A percentile compares a stretch with the other conserved stretches of the same genome.
Conservation (phyloP, 371 early-diverging fungal species). For the Mucor indicus region DNA sequence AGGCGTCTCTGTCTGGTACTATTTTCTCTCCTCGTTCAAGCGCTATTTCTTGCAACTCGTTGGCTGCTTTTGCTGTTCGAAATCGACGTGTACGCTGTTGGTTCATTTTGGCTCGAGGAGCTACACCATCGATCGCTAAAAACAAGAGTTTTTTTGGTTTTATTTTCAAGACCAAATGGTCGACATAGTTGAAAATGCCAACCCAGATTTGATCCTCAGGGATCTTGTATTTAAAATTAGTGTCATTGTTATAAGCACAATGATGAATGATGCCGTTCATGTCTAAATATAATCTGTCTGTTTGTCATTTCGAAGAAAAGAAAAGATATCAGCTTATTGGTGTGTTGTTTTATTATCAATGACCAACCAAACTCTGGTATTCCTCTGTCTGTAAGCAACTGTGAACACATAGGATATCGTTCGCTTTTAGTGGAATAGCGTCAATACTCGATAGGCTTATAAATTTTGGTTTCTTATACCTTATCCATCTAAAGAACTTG, state of each 20-base stretch:
- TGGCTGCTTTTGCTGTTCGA: slow-evolving; percentile 80
- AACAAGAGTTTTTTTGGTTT: slow-evolving; percentile 95
- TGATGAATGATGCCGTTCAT: slow-evolving; percentile 99
- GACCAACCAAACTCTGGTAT: no score
- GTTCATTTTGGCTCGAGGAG: slow-evolving; percentile 99
- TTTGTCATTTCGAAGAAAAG: background rate
- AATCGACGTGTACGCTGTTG: slow-evolving; percentile 99
- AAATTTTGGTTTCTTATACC: background rate
- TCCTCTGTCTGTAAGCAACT: no score
- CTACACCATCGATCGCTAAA: slow-evolving; percentile 98
- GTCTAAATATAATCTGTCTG: slow-evolving; percentile 95
- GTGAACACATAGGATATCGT: no score
- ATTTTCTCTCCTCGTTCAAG: slow-evolving; percentile 61
- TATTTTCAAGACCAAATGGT: slow-evolving; percentile 88
- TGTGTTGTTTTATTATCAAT: background rate
- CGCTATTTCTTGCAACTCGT: slow-evolving; percentile 35
- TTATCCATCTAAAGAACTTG: no score
- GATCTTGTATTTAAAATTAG: slow-evolving; percentile 66
- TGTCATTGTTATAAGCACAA: slow-evolving; percentile 94
- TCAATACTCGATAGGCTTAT: no score
- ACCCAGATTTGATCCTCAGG: slow-evolving; percentile 94
- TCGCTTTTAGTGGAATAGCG: no score
- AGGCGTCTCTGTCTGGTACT: slow-evolving; percentile 58
- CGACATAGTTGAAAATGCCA: slow-evolving; percentile 94
- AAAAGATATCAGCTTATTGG: background rate